Base-by-base conservation (phyloP, 768 basidiomycete species). In the Boletus barrowsii region DNA sequence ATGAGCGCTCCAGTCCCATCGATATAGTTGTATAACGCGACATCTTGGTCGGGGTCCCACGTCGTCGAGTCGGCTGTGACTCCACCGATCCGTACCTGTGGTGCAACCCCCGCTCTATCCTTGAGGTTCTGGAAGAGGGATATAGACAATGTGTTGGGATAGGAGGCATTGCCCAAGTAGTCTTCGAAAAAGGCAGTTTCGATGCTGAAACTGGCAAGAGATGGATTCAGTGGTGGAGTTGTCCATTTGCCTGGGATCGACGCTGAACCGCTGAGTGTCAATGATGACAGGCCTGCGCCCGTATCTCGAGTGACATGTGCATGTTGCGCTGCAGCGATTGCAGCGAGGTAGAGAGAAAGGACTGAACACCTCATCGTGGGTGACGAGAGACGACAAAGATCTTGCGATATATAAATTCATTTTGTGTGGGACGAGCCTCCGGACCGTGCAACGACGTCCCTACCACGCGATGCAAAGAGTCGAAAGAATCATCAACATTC, bases 11-110 rank as follows among this genome's bases (percentile, higher is more conserved):
- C 78, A 3, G 61, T 66, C n/a, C 57, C 60, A 40, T 76, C 75
- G 30, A 81, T 72, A 52, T 76, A 78, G 57, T 79, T 82, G 62
- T 59, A 57, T 40, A 62, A 35, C 2, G 56, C 56, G 20, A 35
- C 47, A 33, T 72, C 68, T 41, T 75, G 73, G 13, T 71, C 66
- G 0, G 75, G 67, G 51, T 79, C 63, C 78, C 79, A 79, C 49
- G 74, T 76, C 2, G 79, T 78, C 14, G 79, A 79, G 59, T 82
- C 78, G 5, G 80, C 81, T 0, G 79, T 81, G 56, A 81, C 79
- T 0, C 81, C 80, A 24, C 80, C 79, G 18, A 81, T 80, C 11
- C 80, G 71, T 17, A 80, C 64, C 66, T 81, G 75, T 8, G 75
- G 68, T 13, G 81, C 70, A 15, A 72, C 68, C 3, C 78, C 77